Conservation (phyloP, 305 asterid genomes). For the Ajuga reptans region DNA sequence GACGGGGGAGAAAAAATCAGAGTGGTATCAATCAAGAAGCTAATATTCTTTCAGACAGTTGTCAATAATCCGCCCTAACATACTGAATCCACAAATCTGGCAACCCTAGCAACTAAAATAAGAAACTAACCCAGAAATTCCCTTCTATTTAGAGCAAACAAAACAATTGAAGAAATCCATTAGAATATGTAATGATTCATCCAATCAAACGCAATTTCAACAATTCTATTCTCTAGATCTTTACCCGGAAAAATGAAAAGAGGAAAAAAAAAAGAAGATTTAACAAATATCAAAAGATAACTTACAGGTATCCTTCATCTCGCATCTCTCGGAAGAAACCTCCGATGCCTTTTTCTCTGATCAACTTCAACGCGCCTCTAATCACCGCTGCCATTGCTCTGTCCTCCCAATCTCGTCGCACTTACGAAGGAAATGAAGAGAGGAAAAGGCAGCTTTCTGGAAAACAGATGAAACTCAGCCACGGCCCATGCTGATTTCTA, state of each 20-base stretch:
- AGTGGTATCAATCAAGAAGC: neutral
- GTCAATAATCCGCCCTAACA: neutral
- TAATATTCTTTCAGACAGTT: neutral
- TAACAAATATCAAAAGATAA: neutral
- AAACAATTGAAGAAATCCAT: neutral
- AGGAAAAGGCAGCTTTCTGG: neutral
- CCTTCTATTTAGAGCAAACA: neutral
- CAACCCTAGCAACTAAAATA: conserved; percentile 17
- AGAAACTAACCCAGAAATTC: neutral
- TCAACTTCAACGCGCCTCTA: conserved; percentile 55
- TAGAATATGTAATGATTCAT: neutral
- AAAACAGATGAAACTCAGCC: neutral
- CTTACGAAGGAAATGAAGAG: neutral
- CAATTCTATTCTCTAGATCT: neutral
- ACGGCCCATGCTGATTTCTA: neutral
- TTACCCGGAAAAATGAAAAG: neutral
- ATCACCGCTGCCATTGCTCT: conserved; percentile 60
- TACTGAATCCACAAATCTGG: neutral
- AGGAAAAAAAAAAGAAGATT: neutral
- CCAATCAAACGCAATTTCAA: neutral
- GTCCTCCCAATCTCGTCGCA: neutral
- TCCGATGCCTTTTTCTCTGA: conserved; percentile 67
- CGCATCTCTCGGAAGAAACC: conserved; percentile 58
- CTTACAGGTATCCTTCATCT: conserved; percentile 77
- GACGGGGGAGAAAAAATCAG: conserved; percentile 2